Evolutionary conservation across 176 grass and related monocot species (phyloP), one percentile per base, ranked within the genome.

Genomic region (Dendrocalamus sinicus): DNA sequence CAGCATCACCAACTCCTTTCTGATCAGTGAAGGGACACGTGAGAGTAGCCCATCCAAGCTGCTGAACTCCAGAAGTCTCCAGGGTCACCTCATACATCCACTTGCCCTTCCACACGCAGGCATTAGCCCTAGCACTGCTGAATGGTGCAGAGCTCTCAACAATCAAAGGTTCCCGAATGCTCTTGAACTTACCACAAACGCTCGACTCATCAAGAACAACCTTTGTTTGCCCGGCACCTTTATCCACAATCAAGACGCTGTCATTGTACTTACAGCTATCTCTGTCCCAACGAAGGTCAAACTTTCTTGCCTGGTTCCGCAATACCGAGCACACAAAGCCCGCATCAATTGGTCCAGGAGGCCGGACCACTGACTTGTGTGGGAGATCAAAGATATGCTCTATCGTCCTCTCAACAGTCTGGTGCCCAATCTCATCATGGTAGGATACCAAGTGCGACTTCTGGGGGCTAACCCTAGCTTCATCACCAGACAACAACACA

Each of bases 51-150:
- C 91, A 97, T 73, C 94, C 94, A 85, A 97, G 86, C 52, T 97
- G 94, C 75, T 97, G 94, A 35, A 97, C 87, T 76, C 94, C 94
- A 63, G 86, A 91, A 43, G 94, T 97, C 85, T 97, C 94, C 50
- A 97, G 66, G 64, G 86, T 91, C 22, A 92, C 89, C 67, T 97
- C 94, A 86, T 93, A 97, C 94, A 97, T 97, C 91, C 91, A 97
- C 86, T 92, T 97, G 46, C 94, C 91, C 66, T 91, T 93, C 85
- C 91, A 88, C 3, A 92, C 73, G 4, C 87, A 93, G 1, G 78
- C 78, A 75, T 97, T 93, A 60, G 89, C 89, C 23, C 94, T 86
- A 19, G 82, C 91, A 75, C 94, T 97, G 63, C 89, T 97, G 83
- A 97, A 97, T 6, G 83, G 85, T 32, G 89, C 82, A 41, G 81